These are phyloP conservation scores for Diaporthe vaccinii DNA, from an alignment of 2,329 filamentous ascomycete species.

Conservation along the genomic window DNA sequence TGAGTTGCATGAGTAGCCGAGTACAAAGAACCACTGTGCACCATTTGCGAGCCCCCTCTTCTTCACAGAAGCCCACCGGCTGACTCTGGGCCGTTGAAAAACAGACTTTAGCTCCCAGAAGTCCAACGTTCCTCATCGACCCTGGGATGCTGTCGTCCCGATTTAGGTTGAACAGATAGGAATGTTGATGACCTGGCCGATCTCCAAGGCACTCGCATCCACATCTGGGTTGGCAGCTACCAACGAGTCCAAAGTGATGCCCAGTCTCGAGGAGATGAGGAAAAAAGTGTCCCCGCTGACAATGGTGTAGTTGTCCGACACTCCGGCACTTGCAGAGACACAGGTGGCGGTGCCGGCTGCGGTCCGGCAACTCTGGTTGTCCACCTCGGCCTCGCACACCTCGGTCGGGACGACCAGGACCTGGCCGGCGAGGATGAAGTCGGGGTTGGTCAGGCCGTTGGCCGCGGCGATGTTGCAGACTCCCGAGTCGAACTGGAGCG, in stretches of 20 bases:
- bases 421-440: slow-evolving; percentile 23
- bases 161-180: slow-evolving; percentile 7
- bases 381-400: slow-evolving; percentile 19
- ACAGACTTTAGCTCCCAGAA: neutral
- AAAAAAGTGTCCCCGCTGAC: slow-evolving; percentile 21
- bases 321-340: neutral
- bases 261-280: slow-evolving; percentile 18
- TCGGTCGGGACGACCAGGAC: slow-evolving; percentile 9
- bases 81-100: neutral
- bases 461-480: slow-evolving; percentile 31
- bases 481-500: slow-evolving; percentile 14
- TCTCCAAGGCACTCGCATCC: slow-evolving; percentile 4
- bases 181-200: slow-evolving; percentile 24
- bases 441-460: slow-evolving; percentile 11
- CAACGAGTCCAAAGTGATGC: slow-evolving; percentile 23
- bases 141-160: too few species aligned
- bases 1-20: neutral
- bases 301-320: neutral
- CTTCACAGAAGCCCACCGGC: neutral
- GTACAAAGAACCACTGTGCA: neutral
- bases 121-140: neutral
- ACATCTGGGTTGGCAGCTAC: slow-evolving; percentile 18
- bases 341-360: slow-evolving; percentile 7
- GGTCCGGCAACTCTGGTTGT: slow-evolving; percentile 25
- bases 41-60: neutral